Conservation (phyloP, 495 filamentous ascomycete species). For the Trichoderma gamsii region DNA sequence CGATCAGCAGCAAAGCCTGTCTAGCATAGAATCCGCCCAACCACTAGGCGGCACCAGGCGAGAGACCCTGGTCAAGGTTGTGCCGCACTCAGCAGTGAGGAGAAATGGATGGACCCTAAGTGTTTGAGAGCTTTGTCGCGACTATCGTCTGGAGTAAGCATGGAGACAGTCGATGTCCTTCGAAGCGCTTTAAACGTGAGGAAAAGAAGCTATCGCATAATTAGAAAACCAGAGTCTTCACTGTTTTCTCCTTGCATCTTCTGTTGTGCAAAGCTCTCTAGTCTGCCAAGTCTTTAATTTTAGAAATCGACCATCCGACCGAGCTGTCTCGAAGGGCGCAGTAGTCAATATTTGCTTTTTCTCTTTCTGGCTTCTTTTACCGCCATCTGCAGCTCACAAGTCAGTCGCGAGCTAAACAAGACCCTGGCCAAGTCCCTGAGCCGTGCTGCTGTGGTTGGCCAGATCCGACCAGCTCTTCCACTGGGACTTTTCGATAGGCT, state of each 20-base stretch:
- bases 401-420: not conserved
- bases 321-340: not conserved
- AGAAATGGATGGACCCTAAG: no score
- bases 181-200: no score
- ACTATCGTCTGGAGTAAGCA: no score
- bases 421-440: not conserved
- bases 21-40: not conserved
- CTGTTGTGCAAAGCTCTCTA: no score
- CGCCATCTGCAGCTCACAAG: slow-evolving; percentile 10
- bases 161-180: no score
- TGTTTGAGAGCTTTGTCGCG: no score
- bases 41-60: not conserved
- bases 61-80: not conserved
- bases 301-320: not conserved
- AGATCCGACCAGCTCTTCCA: not conserved
- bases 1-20: slow-evolving; percentile 1
- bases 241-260: no score
- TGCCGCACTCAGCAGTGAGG: no score
- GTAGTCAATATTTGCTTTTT: not conserved
- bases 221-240: no score
- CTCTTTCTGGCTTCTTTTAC: not conserved
- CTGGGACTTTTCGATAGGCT: not conserved
- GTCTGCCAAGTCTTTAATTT: no score
- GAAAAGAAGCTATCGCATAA: no score
- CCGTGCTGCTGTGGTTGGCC: not conserved